These are phyloP conservation scores for Agrostemma githago DNA, from an alignment of 148 eudicot genomes.

Conservation along the genomic window DNA sequence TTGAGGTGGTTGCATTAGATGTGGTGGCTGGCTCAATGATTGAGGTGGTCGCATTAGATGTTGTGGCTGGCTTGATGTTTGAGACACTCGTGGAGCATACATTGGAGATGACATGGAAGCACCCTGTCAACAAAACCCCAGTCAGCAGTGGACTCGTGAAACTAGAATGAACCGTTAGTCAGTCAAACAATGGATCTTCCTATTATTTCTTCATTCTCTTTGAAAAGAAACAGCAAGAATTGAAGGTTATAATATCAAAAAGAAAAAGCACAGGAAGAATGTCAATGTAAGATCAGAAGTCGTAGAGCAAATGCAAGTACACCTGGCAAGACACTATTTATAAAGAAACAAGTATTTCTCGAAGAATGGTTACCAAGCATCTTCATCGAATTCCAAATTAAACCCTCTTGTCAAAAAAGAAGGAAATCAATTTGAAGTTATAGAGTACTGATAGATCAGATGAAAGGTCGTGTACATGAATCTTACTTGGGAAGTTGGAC, in stretches of 20 bases:
- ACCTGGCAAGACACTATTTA: neutral
- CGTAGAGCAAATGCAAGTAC: neutral
- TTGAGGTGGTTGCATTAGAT: constrained; percentile 28
- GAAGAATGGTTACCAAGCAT: neutral
- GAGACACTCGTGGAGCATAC: constrained; percentile 34
- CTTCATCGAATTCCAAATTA: neutral
- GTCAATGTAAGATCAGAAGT: neutral
- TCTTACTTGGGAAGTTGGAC: constrained; percentile 36
- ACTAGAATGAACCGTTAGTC: neutral
- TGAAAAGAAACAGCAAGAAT: neutral
- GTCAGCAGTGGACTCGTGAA: neutral
- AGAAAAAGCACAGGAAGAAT: neutral
- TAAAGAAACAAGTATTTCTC: too few species aligned
- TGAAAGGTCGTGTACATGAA: neutral
- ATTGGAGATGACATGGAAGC: constrained; percentile 26
- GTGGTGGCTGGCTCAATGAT: constrained; percentile 33
- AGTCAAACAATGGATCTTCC: too few species aligned
- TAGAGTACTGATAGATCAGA: neutral
- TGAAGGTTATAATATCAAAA: neutral
- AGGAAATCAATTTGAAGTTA: neutral
- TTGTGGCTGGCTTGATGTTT: constrained; percentile 32
- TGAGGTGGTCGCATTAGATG: constrained; percentile 29
- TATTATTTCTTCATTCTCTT: too few species aligned
- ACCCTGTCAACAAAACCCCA: constrained; percentile 27
- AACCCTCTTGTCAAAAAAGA: neutral